Evolutionary conservation across 768 basidiomycete genomes (phyloP).

Genomic region (Collybiopsis luxurians): DNA sequence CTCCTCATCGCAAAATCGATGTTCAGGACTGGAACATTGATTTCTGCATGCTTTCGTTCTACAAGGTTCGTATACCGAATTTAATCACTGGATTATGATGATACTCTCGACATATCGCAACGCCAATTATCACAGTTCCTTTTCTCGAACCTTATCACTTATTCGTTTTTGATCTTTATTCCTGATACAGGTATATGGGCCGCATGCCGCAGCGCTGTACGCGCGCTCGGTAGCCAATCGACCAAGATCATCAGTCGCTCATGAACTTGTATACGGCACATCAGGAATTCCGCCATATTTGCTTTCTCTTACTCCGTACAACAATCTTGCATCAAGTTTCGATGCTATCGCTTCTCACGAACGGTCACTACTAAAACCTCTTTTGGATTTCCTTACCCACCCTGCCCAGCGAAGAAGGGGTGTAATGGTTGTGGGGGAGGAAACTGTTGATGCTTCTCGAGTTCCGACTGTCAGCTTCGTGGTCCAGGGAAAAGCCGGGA

Average conservation of each 20-base stretch:
- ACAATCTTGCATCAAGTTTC: conserved; percentile 36
- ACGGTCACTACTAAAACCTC: neutral
- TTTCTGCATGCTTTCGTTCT: conserved; percentile 67
- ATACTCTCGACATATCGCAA: too few relatives aligned
- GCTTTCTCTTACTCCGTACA: conserved; percentile 49
- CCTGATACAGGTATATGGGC: conserved; percentile 60
- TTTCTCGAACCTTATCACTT: too few relatives aligned
- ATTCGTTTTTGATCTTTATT: neutral
- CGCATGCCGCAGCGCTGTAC: conserved; percentile 68
- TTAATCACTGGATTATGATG: too few relatives aligned
- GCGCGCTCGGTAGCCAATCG: conserved; percentile 45
- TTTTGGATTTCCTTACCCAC: neutral
- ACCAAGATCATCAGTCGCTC: conserved; percentile 57
- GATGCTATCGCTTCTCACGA: neutral
- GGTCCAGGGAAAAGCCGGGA: conserved; percentile 51
- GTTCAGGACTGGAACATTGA: conserved; percentile 81
- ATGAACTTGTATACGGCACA: conserved; percentile 24
- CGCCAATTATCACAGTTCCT: too few relatives aligned
- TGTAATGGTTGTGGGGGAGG: conserved; percentile 65
- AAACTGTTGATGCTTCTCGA: conserved; percentile 36
- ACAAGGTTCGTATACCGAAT: conserved; percentile 66
- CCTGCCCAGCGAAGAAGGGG: conserved; percentile 27
- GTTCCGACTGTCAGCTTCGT: conserved; percentile 75
- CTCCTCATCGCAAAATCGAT: conserved; percentile 69
- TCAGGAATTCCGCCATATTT: conserved; percentile 55